phyloP scores from a whole-genome alignment of 345 rosid genomes.

The Raphanus raphanistrum region DNA sequence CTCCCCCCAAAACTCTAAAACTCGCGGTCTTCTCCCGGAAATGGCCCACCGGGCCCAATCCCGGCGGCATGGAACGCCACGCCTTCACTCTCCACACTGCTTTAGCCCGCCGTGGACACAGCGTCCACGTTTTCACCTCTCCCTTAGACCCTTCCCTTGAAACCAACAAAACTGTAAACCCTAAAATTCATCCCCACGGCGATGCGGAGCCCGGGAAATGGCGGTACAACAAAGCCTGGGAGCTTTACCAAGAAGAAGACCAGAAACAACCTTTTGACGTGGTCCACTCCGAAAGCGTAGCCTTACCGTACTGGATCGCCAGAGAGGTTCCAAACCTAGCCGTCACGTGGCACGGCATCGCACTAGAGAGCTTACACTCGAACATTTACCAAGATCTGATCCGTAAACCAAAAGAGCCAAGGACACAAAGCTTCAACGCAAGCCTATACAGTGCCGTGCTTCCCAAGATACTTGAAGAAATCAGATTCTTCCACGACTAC shows the following conservation, averaged over 20 bases:
- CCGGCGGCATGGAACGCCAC: conserved; percentile 99
- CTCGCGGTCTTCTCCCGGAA: conserved; percentile 89
- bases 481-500: conserved; percentile 75
- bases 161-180: conserved; percentile 35
- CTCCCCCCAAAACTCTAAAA: conserved; percentile 47
- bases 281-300: conserved; percentile 89
- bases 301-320: conserved; percentile 78
- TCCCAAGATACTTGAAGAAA: conserved; percentile 75
- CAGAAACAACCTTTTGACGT: conserved; percentile 59
- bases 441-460: conserved; percentile 56
- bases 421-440: conserved; percentile 51
- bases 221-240: conserved; percentile 83
- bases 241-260: conserved; percentile 69
- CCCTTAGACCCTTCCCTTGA: conserved; percentile 43
- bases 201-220: conserved; percentile 76
- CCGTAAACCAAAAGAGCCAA: conserved; percentile 59
- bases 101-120: conserved; percentile 76
- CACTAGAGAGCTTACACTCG: conserved; percentile 81
- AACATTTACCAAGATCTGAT: conserved; percentile 74
- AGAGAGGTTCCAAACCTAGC: conserved; percentile 61
- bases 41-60: conserved; percentile 76
- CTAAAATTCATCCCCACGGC: conserved; percentile 62
- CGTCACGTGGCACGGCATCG: conserved; percentile 95
- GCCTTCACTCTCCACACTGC: conserved; percentile 78
- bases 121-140: conserved; percentile 81